A percentile compares a stretch with the other conserved stretches of the same genome.
phyloP scores from a whole-genome alignment of 768 basidiomycete genomes.

The Tephrocybe rancida region DNA sequence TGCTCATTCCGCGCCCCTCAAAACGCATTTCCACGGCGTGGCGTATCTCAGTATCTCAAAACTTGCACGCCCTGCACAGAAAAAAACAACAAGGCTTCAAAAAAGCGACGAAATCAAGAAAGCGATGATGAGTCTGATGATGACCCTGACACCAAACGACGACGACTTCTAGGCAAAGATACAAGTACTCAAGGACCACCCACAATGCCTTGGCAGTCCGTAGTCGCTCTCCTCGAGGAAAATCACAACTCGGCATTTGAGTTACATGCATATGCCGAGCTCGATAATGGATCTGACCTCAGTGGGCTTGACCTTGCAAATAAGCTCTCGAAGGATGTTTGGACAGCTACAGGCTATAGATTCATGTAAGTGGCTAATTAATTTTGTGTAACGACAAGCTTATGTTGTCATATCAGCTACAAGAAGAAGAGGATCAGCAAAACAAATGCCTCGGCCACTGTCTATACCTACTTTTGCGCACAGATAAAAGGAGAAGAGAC shows the following conservation, averaged over 20 bases:
- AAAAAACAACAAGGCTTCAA: neutral
- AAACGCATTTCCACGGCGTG: neutral
- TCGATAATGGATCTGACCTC: neutral
- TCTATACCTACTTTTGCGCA: neutral
- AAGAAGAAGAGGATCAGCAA: conserved; percentile 1
- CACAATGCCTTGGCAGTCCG: neutral
- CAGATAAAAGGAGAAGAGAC: neutral
- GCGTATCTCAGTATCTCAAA: neutral
- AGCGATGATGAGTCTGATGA: neutral
- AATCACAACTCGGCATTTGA: conserved; percentile 3
- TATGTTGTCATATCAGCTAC: neutral
- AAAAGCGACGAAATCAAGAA: neutral
- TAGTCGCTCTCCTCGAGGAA: neutral
- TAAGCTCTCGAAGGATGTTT: neutral
- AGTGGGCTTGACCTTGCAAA: neutral
- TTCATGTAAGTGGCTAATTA: conserved; percentile 9
- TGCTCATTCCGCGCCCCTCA: neutral
- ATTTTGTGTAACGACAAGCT: neutral
- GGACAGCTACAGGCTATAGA: neutral
- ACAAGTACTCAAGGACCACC: neutral
- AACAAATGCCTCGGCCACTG: neutral
- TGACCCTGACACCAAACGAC: neutral
- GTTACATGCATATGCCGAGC: neutral
- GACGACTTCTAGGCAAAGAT: neutral
- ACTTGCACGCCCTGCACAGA: neutral